Conservation (phyloP, 2,329 filamentous ascomycete genomes). For the Endocalyx cinctus region DNA sequence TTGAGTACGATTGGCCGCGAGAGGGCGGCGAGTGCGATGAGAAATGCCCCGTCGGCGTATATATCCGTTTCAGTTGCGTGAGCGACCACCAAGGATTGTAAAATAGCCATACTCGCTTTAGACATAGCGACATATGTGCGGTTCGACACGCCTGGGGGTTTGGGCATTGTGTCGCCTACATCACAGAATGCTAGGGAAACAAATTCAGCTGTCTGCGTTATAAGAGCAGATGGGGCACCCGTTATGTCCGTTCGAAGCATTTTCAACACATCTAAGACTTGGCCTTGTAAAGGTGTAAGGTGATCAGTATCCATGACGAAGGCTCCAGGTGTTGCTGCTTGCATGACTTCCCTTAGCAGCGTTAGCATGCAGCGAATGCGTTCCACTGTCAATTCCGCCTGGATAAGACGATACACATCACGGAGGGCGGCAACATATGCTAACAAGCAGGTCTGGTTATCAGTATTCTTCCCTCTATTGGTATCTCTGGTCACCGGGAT, state of each 20-base stretch:
- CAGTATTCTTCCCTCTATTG: slow-evolving; percentile 40
- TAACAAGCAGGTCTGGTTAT: slow-evolving; percentile 78
- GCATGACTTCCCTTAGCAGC: slow-evolving; percentile 66
- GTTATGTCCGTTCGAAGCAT: slow-evolving; percentile 62
- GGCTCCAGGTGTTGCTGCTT: slow-evolving; percentile 60
- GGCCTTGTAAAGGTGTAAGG: slow-evolving; percentile 66
- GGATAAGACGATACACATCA: slow-evolving; percentile 73
- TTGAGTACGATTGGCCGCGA: slow-evolving; percentile 70
- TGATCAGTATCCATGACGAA: slow-evolving; percentile 71
- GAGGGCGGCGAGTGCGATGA: slow-evolving; percentile 62
- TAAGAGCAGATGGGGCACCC: slow-evolving; percentile 63
- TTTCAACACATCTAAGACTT: slow-evolving; percentile 63
- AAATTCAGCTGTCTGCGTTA: slow-evolving; percentile 66
- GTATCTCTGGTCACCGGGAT: slow-evolving; percentile 48
- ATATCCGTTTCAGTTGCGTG: slow-evolving; percentile 63
- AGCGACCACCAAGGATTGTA: slow-evolving; percentile 55
- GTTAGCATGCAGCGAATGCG: slow-evolving; percentile 64
- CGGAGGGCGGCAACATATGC: slow-evolving; percentile 76
- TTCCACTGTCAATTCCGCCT: slow-evolving; percentile 56
- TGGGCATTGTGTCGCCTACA: slow-evolving; percentile 28
- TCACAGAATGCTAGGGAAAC: slow-evolving; percentile 62
- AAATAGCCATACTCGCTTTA: slow-evolving; percentile 70
- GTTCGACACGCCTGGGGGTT: slow-evolving; percentile 37
- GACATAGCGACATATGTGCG: slow-evolving; percentile 88
- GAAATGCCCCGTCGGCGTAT: slow-evolving; percentile 63